phyloP scores from a whole-genome alignment of 2,329 filamentous ascomycete species.

The Diaporthe humulicola region DNA sequence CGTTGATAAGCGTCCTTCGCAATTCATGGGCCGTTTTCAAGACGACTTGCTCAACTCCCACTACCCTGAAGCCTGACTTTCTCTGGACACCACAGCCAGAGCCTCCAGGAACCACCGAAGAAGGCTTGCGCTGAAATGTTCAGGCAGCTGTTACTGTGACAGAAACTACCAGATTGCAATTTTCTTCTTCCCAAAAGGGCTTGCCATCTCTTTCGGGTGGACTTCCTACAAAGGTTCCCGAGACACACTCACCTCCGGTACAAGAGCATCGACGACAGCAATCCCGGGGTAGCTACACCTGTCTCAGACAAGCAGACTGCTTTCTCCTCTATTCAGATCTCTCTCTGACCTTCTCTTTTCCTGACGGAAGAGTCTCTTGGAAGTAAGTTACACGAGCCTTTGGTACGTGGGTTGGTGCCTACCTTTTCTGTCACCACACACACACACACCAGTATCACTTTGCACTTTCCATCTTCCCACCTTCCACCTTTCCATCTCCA shows the following conservation, averaged over 20 bases:
- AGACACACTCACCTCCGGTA: neutral
- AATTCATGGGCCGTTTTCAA: neutral
- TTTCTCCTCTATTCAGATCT: neutral
- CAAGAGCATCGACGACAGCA: neutral
- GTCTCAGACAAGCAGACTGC: neutral
- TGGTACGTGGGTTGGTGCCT: neutral
- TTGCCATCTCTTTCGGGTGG: neutral
- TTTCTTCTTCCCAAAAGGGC: neutral
- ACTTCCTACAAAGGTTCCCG: neutral
- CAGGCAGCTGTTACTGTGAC: conserved; percentile 1
- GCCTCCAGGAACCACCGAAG: neutral
- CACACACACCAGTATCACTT: neutral
- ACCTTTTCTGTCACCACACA: neutral
- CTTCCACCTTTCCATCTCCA: neutral
- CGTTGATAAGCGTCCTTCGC: neutral
- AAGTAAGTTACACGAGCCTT: neutral
- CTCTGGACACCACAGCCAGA: neutral
- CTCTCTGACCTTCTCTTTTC: neutral
- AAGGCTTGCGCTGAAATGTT: neutral
- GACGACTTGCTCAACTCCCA: neutral
- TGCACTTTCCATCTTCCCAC: neutral
- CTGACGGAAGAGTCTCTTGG: neutral
- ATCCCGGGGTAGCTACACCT: no score
- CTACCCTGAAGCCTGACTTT: neutral
- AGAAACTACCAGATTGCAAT: no score